Evolutionary conservation across 768 basidiomycete species (phyloP).

Genomic region (Xerocomellus amylosporus): DNA sequence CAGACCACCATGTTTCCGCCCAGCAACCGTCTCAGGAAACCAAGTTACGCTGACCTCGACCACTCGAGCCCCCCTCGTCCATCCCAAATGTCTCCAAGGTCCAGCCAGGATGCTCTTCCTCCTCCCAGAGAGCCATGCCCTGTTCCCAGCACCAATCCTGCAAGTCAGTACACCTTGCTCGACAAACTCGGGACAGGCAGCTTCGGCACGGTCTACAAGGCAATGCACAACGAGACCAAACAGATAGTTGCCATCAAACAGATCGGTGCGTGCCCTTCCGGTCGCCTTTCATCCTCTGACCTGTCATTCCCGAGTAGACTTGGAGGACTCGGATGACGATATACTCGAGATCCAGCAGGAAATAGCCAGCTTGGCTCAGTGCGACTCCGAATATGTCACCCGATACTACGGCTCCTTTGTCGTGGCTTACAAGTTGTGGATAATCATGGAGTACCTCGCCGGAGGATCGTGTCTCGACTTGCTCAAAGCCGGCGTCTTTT

Average conservation of each 20-base stretch:
- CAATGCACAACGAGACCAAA: slow-evolving; percentile 89
- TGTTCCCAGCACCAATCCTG: slow-evolving; percentile 74
- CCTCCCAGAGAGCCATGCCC: slow-evolving; percentile 57
- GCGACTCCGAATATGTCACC: slow-evolving; percentile 96
- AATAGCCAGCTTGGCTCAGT: slow-evolving; percentile 92
- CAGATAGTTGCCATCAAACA: slow-evolving; percentile 98
- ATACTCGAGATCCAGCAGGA: slow-evolving; percentile 99
- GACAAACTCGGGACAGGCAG: slow-evolving; percentile 98
- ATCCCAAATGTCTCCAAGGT: slow-evolving; percentile 47
- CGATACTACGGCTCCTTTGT: slow-evolving; percentile 97
- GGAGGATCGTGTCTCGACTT: slow-evolving; percentile 98
- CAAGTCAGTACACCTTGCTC: slow-evolving; percentile 86
- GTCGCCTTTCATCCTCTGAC: slow-evolving; percentile 1
- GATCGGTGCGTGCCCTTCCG: slow-evolving; percentile 63
- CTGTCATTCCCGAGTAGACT: slow-evolving; percentile 48
- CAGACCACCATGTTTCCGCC: slow-evolving; percentile 43
- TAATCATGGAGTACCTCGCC: slow-evolving; percentile 98
- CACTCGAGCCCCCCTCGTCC: slow-evolving; percentile 24
- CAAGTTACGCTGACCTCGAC: slow-evolving; percentile 37
- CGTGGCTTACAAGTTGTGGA: slow-evolving; percentile 96
- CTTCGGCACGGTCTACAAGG: slow-evolving; percentile 97
- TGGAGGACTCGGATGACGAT: slow-evolving; percentile 98
- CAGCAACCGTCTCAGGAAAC: slow-evolving; percentile 38
- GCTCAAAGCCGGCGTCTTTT: slow-evolving; percentile 86
- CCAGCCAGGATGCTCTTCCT: slow-evolving; percentile 33